These are phyloP conservation scores for Aspergillus sp. DNA, from an alignment of 2,329 filamentous ascomycete species.

Conservation along the genomic window DNA sequence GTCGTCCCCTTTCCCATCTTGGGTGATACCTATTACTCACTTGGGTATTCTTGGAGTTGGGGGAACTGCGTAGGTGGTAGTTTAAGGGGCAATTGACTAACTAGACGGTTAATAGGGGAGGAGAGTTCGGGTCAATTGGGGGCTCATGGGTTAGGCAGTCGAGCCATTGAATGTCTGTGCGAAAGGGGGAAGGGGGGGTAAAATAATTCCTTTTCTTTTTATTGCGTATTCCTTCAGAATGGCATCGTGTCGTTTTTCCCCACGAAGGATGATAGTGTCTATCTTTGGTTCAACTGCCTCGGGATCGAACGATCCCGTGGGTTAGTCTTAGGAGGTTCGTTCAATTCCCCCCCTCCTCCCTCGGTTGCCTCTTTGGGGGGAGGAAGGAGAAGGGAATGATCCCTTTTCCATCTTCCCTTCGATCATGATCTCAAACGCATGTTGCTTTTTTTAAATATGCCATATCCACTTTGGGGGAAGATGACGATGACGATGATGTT, in stretches of 20 bases:
- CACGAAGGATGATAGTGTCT: background rate
- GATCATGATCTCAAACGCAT: background rate
- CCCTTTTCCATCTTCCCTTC: background rate
- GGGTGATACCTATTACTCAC: background rate
- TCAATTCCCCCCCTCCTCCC: background rate
- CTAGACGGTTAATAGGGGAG: background rate
- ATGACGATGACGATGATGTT: background rate
- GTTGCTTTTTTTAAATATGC: background rate
- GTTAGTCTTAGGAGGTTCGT: background rate
- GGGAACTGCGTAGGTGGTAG: background rate
- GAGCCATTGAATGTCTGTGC: background rate
- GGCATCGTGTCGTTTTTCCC: background rate
- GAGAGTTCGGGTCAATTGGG: background rate
- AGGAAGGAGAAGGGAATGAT: background rate
- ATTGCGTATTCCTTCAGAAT: background rate
- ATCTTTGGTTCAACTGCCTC: background rate
- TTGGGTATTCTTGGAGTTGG: background rate
- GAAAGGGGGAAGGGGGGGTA: background rate
- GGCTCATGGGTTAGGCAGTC: background rate
- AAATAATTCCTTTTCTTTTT: background rate
- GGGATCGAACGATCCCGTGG: background rate
- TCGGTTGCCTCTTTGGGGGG: background rate
- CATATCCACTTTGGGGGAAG: background rate
- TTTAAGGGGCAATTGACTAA: background rate
- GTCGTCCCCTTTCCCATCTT: background rate